Conservation (phyloP, 2,329 filamentous ascomycete species). For the Ceratocystis lukuohia region DNA sequence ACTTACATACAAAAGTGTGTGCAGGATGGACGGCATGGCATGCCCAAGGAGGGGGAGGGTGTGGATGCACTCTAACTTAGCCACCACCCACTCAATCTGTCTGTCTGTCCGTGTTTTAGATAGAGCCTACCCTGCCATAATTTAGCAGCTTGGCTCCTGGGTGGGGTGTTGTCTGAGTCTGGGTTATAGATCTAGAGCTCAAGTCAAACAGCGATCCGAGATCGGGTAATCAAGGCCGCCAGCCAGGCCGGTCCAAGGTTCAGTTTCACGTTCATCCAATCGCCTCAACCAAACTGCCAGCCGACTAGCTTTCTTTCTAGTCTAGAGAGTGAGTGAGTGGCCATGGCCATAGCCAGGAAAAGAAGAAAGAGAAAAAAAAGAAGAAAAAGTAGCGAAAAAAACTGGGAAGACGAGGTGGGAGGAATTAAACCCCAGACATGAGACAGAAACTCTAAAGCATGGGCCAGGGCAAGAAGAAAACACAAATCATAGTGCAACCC, state of each 20-base stretch:
- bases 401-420: neutral
- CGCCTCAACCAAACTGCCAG: neutral
- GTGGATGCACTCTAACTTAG: neutral
- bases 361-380: neutral
- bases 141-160: neutral
- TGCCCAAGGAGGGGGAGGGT: neutral
- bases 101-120: too few relatives aligned
- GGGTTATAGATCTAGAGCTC: neutral
- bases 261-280: neutral
- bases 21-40: neutral
- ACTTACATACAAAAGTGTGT: neutral
- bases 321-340: neutral
- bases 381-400: neutral
- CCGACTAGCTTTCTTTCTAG: neutral
- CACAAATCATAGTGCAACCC: neutral
- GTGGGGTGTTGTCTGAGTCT: neutral
- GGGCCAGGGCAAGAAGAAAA: slow-evolving; percentile 7
- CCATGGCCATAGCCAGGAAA: neutral
- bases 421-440: slow-evolving; percentile 8
- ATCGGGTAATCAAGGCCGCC: neutral
- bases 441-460: slow-evolving; percentile 9
- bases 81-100: neutral
- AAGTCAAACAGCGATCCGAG: neutral
- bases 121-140: neutral
- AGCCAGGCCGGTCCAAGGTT: neutral